Percentiles rank a stretch among this genome's conserved stretches.
These are phyloP conservation scores for Trametes coccinea DNA, from an alignment of 768 basidiomycete species.

Conservation along the genomic window DNA sequence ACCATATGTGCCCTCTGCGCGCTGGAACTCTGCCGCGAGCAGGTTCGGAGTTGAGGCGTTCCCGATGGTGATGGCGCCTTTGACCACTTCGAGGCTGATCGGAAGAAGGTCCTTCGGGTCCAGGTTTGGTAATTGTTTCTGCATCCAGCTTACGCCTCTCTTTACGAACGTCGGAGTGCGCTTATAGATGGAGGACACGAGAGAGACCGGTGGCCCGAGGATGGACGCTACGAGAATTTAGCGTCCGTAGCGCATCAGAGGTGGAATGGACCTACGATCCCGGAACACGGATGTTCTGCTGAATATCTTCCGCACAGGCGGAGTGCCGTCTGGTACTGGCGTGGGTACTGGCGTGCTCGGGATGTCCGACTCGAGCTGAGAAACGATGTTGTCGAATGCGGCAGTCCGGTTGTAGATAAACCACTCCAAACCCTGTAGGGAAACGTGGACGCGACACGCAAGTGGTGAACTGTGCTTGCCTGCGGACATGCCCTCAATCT, in stretches of 20 bases:
- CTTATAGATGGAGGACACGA: conserved; percentile 30
- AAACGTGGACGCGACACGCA: conserved; percentile 80
- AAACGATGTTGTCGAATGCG: conserved; percentile 84
- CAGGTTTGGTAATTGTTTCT: conserved; percentile 63
- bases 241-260: background rate
- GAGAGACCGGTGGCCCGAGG: conserved; percentile 26
- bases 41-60: conserved; percentile 84
- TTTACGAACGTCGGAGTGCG: conserved; percentile 36
- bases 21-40: conserved; percentile 77
- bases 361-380: conserved; percentile 58
- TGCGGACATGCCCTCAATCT: conserved; percentile 3
- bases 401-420: conserved; percentile 90
- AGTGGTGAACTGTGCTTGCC: conserved; percentile 35
- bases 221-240: conserved; percentile 19
- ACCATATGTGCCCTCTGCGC: conserved; percentile 78
- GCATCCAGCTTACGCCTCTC: conserved; percentile 51
- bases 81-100: conserved; percentile 73
- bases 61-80: conserved; percentile 81
- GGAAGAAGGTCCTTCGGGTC: conserved; percentile 87
- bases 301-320: conserved; percentile 32
- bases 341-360: conserved; percentile 21
- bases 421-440: conserved; percentile 87
- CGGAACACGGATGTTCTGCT: conserved; percentile 28
- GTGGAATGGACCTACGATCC: conserved; percentile 25
- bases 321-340: conserved; percentile 11